A percentile compares a stretch with the other conserved stretches of the same genome.
Conservation (phyloP, 108 stramenopile genomes). For the Skeletonema menzelii region DNA sequence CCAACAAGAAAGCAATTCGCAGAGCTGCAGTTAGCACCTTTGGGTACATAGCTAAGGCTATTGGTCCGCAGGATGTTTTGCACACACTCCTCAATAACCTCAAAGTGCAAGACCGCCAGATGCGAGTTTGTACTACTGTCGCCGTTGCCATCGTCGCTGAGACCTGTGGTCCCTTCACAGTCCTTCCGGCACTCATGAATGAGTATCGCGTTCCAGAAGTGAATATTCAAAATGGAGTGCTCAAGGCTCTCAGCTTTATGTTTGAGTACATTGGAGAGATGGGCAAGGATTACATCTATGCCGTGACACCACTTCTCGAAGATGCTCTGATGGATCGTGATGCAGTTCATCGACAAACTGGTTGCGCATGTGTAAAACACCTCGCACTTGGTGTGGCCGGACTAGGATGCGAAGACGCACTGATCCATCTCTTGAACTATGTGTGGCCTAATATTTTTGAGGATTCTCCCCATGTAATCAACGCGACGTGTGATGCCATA, state of each 20-base stretch:
- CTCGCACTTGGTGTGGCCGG: constrained; percentile 95
- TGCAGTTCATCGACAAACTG: constrained; percentile 98
- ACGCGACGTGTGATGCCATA: constrained; percentile 98
- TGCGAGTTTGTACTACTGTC: constrained; percentile 99
- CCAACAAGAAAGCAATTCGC: constrained; percentile 97
- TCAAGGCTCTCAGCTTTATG: constrained; percentile 99
- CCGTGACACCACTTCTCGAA: constrained; percentile 94
- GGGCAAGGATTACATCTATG: constrained; percentile 99
- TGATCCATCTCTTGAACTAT: constrained; percentile 95
- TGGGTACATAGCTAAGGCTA: constrained; percentile 99
- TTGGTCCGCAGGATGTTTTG: constrained; percentile 98
- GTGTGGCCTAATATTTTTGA: constrained; percentile 99
- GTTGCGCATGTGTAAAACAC: constrained; percentile 97
- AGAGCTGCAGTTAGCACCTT: constrained; percentile 98
- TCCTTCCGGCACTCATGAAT: constrained; percentile 98
- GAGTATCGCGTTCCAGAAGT: constrained; percentile 98
- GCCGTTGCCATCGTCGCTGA: constrained; percentile 99
- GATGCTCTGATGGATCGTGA: constrained; percentile 99
- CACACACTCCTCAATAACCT: constrained; percentile 98
- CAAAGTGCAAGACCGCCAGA: constrained; percentile 98
- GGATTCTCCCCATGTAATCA: constrained; percentile 95
- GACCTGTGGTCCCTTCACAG: constrained; percentile 98
- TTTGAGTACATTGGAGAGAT: constrained; percentile 99
- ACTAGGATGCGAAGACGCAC: constrained; percentile 97
- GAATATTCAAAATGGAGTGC: constrained; percentile 99